Evolutionary conservation across 331 rosid genomes (phyloP).

Genomic region (Cydonia oblonga): DNA sequence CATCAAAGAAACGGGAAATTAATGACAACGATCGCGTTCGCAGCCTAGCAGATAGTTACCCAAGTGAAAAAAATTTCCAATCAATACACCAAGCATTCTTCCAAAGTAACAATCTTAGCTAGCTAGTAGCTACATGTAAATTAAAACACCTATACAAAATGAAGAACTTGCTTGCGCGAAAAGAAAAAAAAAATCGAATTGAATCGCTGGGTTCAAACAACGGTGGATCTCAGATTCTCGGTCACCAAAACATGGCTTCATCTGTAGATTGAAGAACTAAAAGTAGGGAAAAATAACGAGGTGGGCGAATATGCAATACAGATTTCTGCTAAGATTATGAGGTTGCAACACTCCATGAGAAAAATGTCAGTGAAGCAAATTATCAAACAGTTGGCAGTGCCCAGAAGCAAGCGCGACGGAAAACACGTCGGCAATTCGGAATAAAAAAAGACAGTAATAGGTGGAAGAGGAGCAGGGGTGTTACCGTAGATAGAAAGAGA

Average conservation of each 20-base stretch:
- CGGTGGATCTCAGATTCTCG: neutral
- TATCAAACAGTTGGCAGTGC: slow-evolving; percentile 8
- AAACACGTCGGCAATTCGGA: neutral
- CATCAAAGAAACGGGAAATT: slow-evolving; percentile 12
- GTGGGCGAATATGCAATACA: neutral
- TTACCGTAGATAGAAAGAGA: slow-evolving; percentile 75
- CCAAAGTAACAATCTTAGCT: no score
- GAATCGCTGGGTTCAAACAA: neutral
- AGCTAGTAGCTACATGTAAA: no score
- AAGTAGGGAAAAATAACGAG: neutral
- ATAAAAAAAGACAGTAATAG: neutral
- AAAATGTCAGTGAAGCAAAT: neutral
- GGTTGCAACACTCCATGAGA: neutral
- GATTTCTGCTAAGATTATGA: neutral
- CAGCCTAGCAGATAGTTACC: neutral
- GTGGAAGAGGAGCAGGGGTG: neutral
- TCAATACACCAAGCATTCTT: neutral
- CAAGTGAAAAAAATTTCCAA: neutral
- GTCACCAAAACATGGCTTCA: neutral
- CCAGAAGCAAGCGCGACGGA: neutral
- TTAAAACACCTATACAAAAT: no score
- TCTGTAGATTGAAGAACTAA: no score
- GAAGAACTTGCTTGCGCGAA: neutral
- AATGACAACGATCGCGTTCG: neutral
- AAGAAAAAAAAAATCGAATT: no score